Conservation (phyloP, 2,329 filamentous ascomycete genomes). For the Ophiocordyceps camponoti-rufipedis region DNA sequence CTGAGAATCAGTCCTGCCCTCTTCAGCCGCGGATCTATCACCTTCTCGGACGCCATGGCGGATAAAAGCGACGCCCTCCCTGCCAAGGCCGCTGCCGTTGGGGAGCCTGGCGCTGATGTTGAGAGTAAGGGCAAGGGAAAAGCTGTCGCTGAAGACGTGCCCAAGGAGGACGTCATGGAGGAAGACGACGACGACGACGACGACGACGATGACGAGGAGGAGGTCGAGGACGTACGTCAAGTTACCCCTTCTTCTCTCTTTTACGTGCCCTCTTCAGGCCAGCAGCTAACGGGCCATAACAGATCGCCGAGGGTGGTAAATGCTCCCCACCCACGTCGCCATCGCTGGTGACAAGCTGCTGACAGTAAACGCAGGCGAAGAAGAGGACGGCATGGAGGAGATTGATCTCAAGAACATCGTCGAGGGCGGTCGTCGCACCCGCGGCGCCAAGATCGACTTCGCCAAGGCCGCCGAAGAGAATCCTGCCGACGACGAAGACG, state of each 20-base stretch:
- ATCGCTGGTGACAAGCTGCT: constrained; percentile 5
- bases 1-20: too few relatives aligned
- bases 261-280: neutral
- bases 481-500: constrained; percentile 55
- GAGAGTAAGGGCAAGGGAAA: constrained; percentile 83
- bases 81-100: constrained; percentile 19
- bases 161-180: constrained; percentile 61
- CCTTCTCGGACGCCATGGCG: constrained; percentile 16
- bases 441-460: constrained; percentile 84
- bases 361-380: constrained; percentile 24
- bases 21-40: too few relatives aligned
- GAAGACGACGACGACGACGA: constrained; percentile 46
- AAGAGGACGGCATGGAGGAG: constrained; percentile 74
- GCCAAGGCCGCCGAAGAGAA: constrained; percentile 74
- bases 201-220: constrained; percentile 13
- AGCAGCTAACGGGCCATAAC: constrained; percentile 7
- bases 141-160: constrained; percentile 33
- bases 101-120: constrained; percentile 27
- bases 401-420: constrained; percentile 87
- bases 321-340: constrained; percentile 1
- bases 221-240: constrained; percentile 12
- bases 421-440: constrained; percentile 59
- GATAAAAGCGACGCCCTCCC: constrained; percentile 30
- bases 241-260: neutral
- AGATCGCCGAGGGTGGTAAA: constrained; percentile 14